Evolutionary conservation across 1,284 basidiomycete species (phyloP).

Genomic region (Boletus semigastroideus): DNA sequence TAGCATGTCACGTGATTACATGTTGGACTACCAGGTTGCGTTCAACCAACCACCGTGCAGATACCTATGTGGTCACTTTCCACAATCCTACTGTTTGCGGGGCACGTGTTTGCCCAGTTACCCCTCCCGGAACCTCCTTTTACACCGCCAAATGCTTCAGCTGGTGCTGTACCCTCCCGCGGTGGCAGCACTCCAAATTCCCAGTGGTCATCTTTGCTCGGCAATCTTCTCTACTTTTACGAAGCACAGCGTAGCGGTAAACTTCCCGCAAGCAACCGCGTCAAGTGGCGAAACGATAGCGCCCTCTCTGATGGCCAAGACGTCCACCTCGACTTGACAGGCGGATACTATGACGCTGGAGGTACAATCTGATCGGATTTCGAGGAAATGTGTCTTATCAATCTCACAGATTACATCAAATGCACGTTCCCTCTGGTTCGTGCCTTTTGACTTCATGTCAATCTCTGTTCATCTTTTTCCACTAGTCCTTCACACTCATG

Average conservation of each 20-base stretch:
- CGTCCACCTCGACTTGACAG: slow-evolving; percentile 71
- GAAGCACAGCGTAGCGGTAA: slow-evolving; percentile 86
- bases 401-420: slow-evolving; percentile 78
- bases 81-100: slow-evolving; percentile 20
- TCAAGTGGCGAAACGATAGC: slow-evolving; percentile 86
- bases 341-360: slow-evolving; percentile 92
- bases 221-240: slow-evolving; percentile 85
- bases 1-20: slow-evolving; percentile 22
- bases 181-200: slow-evolving; percentile 51
- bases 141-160: slow-evolving; percentile 60
- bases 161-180: slow-evolving; percentile 52
- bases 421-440: slow-evolving; percentile 75
- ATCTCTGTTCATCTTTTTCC: slow-evolving; percentile 3
- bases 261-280: slow-evolving; percentile 69
- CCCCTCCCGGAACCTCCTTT: slow-evolving; percentile 62
- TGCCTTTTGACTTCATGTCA: background rate
- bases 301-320: slow-evolving; percentile 76
- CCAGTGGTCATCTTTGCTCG: slow-evolving; percentile 81
- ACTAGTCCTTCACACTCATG: slow-evolving; percentile 76
- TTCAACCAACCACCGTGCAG: too few relatives aligned
- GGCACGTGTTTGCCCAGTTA: slow-evolving; percentile 47
- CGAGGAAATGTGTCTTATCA: background rate
- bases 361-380: slow-evolving; percentile 40
- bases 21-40: slow-evolving; percentile 11
- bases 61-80: slow-evolving; percentile 23